Evolutionary conservation across 1,139 yeast genomes (phyloP).

Genomic region (Debaryomyces fabryi): DNA sequence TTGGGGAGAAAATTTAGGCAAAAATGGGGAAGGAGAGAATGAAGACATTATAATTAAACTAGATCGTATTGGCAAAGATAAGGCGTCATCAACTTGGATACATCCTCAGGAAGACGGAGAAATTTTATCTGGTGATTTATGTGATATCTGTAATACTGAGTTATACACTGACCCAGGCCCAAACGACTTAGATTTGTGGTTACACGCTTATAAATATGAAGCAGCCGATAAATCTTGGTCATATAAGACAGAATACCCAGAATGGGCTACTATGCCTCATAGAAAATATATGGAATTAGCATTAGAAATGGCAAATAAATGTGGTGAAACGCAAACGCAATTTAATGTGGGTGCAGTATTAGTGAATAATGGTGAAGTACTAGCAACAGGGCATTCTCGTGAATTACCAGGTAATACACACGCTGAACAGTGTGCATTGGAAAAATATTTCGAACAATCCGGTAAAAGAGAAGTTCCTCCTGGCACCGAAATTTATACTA

Average conservation of each 20-base stretch:
- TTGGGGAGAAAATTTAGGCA: constrained; percentile 72
- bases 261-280: constrained; percentile 77
- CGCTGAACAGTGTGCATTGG: constrained; percentile 94
- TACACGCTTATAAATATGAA: constrained; percentile 83
- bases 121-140: constrained; percentile 54
- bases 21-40: constrained; percentile 52
- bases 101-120: constrained; percentile 65
- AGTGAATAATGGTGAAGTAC: constrained; percentile 63
- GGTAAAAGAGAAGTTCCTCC: constrained; percentile 57
- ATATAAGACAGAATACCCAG: constrained; percentile 78
- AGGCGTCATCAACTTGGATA: constrained; percentile 70
- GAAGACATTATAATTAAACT: constrained; percentile 49
- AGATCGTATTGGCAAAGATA: constrained; percentile 68
- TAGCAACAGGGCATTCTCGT: constrained; percentile 84
- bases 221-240: constrained; percentile 66
- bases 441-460: constrained; percentile 57
- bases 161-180: constrained; percentile 87
- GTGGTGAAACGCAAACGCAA: constrained; percentile 84
- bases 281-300: constrained; percentile 64
- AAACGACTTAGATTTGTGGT: constrained; percentile 82
- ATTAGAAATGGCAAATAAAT: constrained; percentile 73
- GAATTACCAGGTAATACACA: constrained; percentile 96
- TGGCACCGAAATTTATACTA: constrained; percentile 85
- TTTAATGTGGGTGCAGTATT: constrained; percentile 93
- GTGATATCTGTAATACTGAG: constrained; percentile 71